Conservation (phyloP, 352 stramenopile species). For the Phytophthora syringae region DNA sequence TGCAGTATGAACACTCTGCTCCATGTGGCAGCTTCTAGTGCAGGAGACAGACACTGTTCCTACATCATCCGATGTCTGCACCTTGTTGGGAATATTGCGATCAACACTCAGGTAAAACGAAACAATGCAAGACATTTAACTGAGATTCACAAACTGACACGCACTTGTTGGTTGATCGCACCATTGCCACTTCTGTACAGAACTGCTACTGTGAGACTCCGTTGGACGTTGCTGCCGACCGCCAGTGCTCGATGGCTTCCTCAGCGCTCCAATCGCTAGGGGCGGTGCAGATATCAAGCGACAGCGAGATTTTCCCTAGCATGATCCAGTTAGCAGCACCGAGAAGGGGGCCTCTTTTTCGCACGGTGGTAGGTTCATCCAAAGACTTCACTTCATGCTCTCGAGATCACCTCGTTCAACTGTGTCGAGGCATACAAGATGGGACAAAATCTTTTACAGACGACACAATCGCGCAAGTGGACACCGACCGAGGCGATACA, state of each 20-base stretch:
- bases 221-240: constrained; percentile 43
- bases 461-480: constrained; percentile 45
- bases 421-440: constrained; percentile 50
- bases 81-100: constrained; percentile 42
- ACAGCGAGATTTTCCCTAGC: constrained; percentile 43
- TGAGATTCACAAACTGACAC: background rate
- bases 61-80: constrained; percentile 59
- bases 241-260: constrained; percentile 33
- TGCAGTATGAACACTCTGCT: constrained; percentile 65
- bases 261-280: constrained; percentile 43
- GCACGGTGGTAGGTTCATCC: constrained; percentile 23
- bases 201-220: constrained; percentile 54
- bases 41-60: constrained; percentile 45
- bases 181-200: constrained; percentile 22
- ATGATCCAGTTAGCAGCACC: constrained; percentile 25
- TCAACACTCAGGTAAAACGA: constrained; percentile 47
- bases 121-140: background rate
- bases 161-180: background rate
- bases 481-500: constrained; percentile 51
- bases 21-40: constrained; percentile 52
- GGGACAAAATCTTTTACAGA: constrained; percentile 40
- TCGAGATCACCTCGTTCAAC: constrained; percentile 39
- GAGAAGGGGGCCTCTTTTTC: constrained; percentile 35
- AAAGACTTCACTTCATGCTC: constrained; percentile 44
- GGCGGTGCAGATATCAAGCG: constrained; percentile 39